Conservation (phyloP, 2,329 filamentous ascomycete genomes). For the Ceratocystis diversiconidia region DNA sequence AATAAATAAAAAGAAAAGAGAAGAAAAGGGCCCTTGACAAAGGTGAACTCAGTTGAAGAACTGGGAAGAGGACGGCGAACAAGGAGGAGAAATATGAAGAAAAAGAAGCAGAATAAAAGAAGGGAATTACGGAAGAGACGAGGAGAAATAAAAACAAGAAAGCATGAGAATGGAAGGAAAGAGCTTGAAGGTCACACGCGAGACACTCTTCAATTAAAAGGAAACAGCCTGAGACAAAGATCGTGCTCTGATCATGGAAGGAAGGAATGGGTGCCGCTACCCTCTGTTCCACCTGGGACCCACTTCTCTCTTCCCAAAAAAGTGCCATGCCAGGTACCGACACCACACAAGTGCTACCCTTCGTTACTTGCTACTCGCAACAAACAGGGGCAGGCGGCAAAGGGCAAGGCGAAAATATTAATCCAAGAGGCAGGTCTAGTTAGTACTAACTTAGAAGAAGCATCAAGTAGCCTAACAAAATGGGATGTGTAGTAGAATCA, state of each 20-base stretch:
- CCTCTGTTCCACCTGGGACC: neutral
- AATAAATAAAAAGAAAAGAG: conserved; percentile 15
- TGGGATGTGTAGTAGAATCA: neutral
- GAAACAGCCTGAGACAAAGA: conserved; percentile 3
- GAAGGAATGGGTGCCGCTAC: neutral
- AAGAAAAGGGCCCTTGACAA: conserved; percentile 8
- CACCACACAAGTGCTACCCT: neutral
- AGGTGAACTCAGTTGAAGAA: conserved; percentile 1
- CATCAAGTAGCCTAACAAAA: neutral
- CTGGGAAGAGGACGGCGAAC: conserved; percentile 4
- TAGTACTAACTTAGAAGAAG: neutral
- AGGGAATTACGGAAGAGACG: neutral
- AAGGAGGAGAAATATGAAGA: conserved; percentile 4
- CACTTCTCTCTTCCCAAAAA: neutral
- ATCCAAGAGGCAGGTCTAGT: neutral
- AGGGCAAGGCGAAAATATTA: neutral
- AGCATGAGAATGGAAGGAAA: conserved; percentile 11
- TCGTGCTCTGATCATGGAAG: conserved; percentile 1
- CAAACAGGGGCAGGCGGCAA: neutral
- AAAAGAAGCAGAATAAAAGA: neutral
- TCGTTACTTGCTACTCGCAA: neutral
- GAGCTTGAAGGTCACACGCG: conserved; percentile 8
- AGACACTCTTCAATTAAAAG: conserved; percentile 7
- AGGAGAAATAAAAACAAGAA: neutral
- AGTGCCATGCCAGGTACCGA: neutral